Conservation (phyloP, 2,329 filamentous ascomycete species). For the Botryotinia globosa region DNA sequence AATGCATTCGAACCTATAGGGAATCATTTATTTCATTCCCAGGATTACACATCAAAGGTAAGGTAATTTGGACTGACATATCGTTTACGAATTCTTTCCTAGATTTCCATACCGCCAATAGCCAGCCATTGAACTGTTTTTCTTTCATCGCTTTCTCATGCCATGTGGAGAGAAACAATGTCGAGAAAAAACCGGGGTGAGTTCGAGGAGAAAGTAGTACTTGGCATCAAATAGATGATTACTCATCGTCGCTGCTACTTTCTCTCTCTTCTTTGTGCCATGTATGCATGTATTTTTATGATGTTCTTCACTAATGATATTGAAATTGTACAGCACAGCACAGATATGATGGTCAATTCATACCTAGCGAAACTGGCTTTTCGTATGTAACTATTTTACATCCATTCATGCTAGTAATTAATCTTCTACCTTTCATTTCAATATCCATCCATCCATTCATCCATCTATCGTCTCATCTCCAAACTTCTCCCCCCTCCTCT, state of each 20-base stretch:
- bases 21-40: background rate
- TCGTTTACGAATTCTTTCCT: background rate
- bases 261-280: background rate
- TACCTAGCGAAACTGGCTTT: too few relatives aligned
- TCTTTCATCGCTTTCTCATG: background rate
- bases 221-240: background rate
- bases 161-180: background rate
- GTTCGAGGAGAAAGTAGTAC: too few relatives aligned
- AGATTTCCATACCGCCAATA: too few relatives aligned
- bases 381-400: too few relatives aligned
- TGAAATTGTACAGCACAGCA: background rate
- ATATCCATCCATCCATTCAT: too few relatives aligned
- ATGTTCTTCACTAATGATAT: background rate
- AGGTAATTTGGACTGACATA: background rate
- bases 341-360: background rate
- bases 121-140: background rate
- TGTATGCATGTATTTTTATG: fast-evolving
- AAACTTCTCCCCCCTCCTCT: too few relatives aligned
- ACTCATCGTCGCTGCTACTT: background rate
- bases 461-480: too few relatives aligned
- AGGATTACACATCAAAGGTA: background rate
- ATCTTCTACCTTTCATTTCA: too few relatives aligned
- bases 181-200: background rate
- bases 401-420: too few relatives aligned
- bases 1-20: background rate